Conservation (phyloP, 192 early-diverging fungal species). For the Piromyces sp. region DNA sequence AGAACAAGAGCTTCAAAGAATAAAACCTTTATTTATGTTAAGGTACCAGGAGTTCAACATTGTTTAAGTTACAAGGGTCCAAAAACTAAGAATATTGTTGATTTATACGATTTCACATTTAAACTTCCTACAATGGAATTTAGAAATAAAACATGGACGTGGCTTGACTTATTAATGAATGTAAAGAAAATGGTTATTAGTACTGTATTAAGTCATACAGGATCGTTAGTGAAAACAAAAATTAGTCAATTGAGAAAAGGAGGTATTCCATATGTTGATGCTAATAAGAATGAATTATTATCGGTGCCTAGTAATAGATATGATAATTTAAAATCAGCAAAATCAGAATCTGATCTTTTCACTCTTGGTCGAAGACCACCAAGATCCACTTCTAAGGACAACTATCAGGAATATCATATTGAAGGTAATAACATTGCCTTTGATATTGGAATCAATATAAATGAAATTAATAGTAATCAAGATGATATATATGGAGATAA, state of each 20-base stretch:
- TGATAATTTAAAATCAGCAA: neutral
- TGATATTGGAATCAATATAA: neutral
- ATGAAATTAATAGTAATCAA: neutral
- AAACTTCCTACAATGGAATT: constrained; percentile 58
- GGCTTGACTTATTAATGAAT: constrained; percentile 49
- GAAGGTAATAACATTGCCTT: neutral
- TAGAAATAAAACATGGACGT: constrained; percentile 66
- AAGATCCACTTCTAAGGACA: neutral
- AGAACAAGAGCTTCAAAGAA: constrained; percentile 67
- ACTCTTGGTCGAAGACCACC: neutral
- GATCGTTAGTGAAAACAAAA: neutral
- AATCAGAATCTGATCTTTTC: neutral
- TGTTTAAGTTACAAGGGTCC: constrained; percentile 75
- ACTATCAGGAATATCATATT: neutral
- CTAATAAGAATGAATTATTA: neutral
- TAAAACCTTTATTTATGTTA: constrained; percentile 80
- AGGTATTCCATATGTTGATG: neutral
- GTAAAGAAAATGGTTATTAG: constrained; percentile 28
- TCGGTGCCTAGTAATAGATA: neutral
- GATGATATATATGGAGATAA: neutral
- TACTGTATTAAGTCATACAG: neutral
- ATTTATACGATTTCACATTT: constrained; percentile 56
- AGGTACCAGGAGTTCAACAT: constrained; percentile 57
- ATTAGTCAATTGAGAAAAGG: neutral
- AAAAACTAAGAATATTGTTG: constrained; percentile 60